Conservation (phyloP, 495 filamentous ascomycete genomes). For the Penicillium ucsense region DNA sequence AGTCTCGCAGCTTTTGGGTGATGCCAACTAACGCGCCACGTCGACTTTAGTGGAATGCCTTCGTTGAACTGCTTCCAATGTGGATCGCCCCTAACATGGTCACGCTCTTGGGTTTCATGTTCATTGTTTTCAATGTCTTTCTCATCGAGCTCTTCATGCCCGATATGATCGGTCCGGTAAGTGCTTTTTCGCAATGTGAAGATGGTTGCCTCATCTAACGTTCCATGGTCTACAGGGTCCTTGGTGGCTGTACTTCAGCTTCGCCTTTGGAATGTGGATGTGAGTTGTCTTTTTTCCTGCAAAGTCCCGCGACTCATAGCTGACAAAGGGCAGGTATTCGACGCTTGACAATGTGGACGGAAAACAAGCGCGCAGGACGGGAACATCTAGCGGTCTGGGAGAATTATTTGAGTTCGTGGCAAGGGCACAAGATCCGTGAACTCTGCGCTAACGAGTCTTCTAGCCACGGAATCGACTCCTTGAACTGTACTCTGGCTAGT, state of each 20-base stretch:
- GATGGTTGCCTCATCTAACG: constrained; percentile 17
- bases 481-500: constrained; percentile 91
- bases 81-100: constrained; percentile 98
- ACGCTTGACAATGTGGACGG: constrained; percentile 98
- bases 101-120: constrained; percentile 89
- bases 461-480: constrained; percentile 89
- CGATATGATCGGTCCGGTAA: constrained; percentile 82
- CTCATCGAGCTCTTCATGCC: constrained; percentile 77
- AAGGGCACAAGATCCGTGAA: not conserved
- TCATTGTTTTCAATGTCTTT: constrained; percentile 78
- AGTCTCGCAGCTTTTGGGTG: not conserved
- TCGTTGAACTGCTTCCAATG: constrained; percentile 82
- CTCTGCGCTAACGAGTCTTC: constrained; percentile 21
- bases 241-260: constrained; percentile 88
- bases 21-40: constrained; percentile 4
- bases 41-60: constrained; percentile 78
- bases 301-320: not conserved
- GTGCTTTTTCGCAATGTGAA: constrained; percentile 11
- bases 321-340: constrained; percentile 51
- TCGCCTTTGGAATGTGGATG: constrained; percentile 90
- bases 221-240: constrained; percentile 49
- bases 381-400: constrained; percentile 86
- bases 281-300: constrained; percentile 23
- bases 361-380: constrained; percentile 91
- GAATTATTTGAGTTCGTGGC: constrained; percentile 81